Conservation (phyloP, 768 basidiomycete species). For the Antrodiella citrinella region DNA sequence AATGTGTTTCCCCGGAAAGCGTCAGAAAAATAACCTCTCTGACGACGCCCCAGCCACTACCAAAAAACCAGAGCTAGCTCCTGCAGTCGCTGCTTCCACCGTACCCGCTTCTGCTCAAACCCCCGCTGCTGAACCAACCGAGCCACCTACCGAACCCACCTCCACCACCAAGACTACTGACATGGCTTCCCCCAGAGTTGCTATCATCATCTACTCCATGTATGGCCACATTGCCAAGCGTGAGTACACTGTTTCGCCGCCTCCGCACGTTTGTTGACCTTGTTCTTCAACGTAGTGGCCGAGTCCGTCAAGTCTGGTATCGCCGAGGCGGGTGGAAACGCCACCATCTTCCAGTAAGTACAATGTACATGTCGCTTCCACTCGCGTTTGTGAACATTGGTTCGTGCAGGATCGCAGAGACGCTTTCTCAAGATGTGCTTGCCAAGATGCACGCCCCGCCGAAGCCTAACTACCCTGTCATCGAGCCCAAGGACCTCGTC, state of each 20-base stretch:
- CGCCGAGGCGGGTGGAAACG: conserved; percentile 33
- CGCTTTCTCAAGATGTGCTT: conserved; percentile 62
- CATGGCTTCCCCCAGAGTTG: conserved; percentile 38
- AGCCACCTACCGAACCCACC: neutral
- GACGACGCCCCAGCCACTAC: neutral
- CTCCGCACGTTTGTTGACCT: neutral
- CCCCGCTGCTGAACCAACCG: conserved; percentile 4
- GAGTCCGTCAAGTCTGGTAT: conserved; percentile 38
- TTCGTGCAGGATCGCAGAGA: conserved; percentile 78
- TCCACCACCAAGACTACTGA: conserved; percentile 4
- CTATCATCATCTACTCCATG: conserved; percentile 67
- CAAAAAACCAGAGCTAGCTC: neutral
- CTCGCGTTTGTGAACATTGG: no score
- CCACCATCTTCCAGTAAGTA: conserved; percentile 39
- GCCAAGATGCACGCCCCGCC: conserved; percentile 61
- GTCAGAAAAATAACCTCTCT: conserved; percentile 7
- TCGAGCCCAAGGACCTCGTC: conserved; percentile 46
- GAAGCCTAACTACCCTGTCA: conserved; percentile 65
- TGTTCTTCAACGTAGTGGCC: conserved; percentile 44
- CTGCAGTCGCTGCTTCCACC: neutral
- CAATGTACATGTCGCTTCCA: neutral
- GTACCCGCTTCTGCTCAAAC: neutral
- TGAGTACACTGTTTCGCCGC: conserved; percentile 25
- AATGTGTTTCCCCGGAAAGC: conserved; percentile 11
- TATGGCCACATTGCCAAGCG: conserved; percentile 67